A percentile compares a stretch with the other conserved stretches of the same genome.
phyloP scores from a whole-genome alignment of 768 basidiomycete genomes.

The Tremella fuciformis region DNA sequence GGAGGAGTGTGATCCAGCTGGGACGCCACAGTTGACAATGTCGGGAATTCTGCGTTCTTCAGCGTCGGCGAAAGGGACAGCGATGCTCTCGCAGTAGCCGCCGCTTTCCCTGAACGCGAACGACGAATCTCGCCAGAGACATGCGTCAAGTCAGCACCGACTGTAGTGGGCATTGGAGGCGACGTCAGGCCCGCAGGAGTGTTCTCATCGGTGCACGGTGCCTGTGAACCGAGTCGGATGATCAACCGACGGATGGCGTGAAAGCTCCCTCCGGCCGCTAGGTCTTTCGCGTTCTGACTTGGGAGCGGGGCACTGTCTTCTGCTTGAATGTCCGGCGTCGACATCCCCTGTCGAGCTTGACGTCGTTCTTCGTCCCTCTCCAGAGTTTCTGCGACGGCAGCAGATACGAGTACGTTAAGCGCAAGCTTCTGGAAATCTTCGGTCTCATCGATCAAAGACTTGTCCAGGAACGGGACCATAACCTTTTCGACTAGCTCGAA shows the following conservation, averaged over 20 bases:
- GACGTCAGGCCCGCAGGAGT: not conserved
- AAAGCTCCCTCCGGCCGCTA: constrained; percentile 36
- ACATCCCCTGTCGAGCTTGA: constrained; percentile 16
- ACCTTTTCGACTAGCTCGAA: constrained; percentile 45
- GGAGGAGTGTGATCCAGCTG: constrained; percentile 1
- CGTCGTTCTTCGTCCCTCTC: constrained; percentile 47
- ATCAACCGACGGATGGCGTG: constrained; percentile 39
- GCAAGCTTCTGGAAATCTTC: constrained; percentile 47
- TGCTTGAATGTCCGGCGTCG: constrained; percentile 18
- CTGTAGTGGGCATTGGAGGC: constrained; percentile 9
- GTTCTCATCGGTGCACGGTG: constrained; percentile 32
- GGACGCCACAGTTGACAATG: constrained; percentile 20
- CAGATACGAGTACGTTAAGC: constrained; percentile 42
- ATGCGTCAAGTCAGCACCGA: constrained; percentile 1
- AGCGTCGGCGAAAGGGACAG: not conserved
- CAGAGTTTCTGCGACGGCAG: constrained; percentile 48
- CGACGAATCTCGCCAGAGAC: constrained; percentile 3
- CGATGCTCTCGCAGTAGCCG: constrained; percentile 6
- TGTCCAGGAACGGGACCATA: constrained; percentile 52
- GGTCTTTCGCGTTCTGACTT: constrained; percentile 32
- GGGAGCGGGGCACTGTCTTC: constrained; percentile 33
- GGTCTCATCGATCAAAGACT: constrained; percentile 43
- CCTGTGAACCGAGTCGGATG: constrained; percentile 33
- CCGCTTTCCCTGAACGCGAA: constrained; percentile 3
- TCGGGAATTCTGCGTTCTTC: constrained; percentile 26